A percentile compares a stretch with the other conserved stretches of the same genome.
Conservation (phyloP, 2,329 filamentous ascomycete species). For the Pseudocercospora macadamiae region DNA sequence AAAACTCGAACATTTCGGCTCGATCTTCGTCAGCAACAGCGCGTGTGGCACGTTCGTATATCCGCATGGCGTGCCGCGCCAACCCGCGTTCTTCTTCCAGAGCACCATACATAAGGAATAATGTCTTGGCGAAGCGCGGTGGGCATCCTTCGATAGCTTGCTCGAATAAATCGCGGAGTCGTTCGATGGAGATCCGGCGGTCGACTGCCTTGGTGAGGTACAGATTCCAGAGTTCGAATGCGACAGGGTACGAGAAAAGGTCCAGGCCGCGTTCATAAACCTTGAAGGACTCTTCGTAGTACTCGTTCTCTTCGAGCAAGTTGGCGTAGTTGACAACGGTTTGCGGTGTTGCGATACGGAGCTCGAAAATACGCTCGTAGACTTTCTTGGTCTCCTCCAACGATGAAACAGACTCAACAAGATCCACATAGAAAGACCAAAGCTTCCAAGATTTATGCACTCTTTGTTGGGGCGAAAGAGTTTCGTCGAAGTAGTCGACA, state of each 20-base stretch:
- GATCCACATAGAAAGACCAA: conserved; percentile 98
- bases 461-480: conserved; percentile 87
- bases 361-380: conserved; percentile 96
- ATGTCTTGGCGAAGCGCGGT: conserved; percentile 90
- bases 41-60: conserved; percentile 94
- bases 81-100: conserved; percentile 94
- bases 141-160: conserved; percentile 95
- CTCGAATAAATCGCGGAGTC: conserved; percentile 92
- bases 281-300: conserved; percentile 98
- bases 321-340: conserved; percentile 99
- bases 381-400: conserved; percentile 91
- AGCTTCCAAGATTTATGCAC: conserved; percentile 99
- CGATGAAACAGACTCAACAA: conserved; percentile 90
- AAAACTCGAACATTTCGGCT: conserved; percentile 98
- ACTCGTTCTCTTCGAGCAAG: conserved; percentile 88
- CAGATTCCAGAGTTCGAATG: conserved; percentile 97
- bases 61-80: conserved; percentile 95
- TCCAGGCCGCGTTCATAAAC: conserved; percentile 93
- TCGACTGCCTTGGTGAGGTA: conserved; percentile 97
- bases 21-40: conserved; percentile 94
- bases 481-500: conserved; percentile 99
- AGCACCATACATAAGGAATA: conserved; percentile 98
- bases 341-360: conserved; percentile 95
- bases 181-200: conserved; percentile 92
- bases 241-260: conserved; percentile 97